phyloP scores from a whole-genome alignment of 2,329 filamentous ascomycete species.

The Cladosporium oxysporum region DNA sequence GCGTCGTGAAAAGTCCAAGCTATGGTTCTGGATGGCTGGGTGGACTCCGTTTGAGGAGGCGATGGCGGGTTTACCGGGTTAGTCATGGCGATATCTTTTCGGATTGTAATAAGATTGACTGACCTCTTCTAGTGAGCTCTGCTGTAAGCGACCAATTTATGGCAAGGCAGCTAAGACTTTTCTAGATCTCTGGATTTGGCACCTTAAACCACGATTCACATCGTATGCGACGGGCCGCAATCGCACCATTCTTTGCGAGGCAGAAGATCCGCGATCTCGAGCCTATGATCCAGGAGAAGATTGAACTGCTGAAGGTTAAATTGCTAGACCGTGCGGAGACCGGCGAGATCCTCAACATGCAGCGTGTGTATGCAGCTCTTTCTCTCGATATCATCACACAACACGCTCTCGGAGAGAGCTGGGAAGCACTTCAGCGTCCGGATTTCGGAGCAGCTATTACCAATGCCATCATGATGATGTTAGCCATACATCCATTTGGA shows the following conservation, averaged over 20 bases:
- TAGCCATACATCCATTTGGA: not conserved
- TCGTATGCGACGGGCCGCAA: not conserved
- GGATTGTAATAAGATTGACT: not conserved
- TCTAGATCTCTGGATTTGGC: not conserved
- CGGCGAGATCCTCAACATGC: conserved; percentile 5
- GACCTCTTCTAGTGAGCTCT: not conserved
- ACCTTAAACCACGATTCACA: conserved; percentile 3
- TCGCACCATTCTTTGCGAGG: conserved; percentile 8
- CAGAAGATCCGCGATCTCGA: conserved; percentile 11
- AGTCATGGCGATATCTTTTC: not conserved
- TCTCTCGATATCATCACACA: conserved; percentile 3
- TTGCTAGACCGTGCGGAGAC: conserved; percentile 1
- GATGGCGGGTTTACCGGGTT: not conserved
- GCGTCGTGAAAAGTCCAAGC: conserved; percentile 6
- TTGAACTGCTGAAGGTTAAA: not conserved
- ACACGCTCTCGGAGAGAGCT: conserved; percentile 7
- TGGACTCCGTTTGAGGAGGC: conserved; percentile 1
- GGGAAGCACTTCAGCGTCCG: conserved; percentile 2
- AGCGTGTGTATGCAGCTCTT: conserved; percentile 3
- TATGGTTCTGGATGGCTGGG: conserved; percentile 8
- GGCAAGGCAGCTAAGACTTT: not conserved
- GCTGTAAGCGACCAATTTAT: no score
- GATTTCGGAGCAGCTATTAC: not conserved
- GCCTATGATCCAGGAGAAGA: conserved; percentile 2
- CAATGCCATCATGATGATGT: not conserved